Base-by-base conservation (phyloP, 306 rosid genomes). In the Aeschynomene evenia region DNA sequence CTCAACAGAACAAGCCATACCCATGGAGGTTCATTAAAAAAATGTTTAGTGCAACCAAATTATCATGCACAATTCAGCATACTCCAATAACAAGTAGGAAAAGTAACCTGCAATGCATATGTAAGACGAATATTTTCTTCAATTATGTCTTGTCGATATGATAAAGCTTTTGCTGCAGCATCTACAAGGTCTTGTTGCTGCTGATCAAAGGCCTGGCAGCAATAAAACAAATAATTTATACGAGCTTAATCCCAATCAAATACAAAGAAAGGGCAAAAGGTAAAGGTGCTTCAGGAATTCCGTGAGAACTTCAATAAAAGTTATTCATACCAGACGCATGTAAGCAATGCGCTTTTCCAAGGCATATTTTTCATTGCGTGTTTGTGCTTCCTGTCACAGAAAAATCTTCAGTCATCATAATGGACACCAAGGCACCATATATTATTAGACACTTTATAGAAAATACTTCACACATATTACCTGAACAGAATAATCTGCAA, bases 81-180 rank as follows among this genome's bases (percentile, higher is more conserved):
- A 26, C 33, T 42, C 67, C 76, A 39, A 51, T 18, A 52, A 68
- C 19, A 58, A 16, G 45, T 10, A 26, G 26, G 34, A 34, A 61
- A 72, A 64, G 15, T 42, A 59, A 84, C 89, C 89, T 82, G 89
- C 64, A 85, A 61, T 39, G 83, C 86, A 70, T 90, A 90, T 9
- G 91, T 80, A 20, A 90, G 97, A 37, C 95, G 96, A 72, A 95
- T 91, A 68, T 95, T 95, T 84, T 95, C 99, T 80, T 95, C 99
- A 33, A 95, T 87, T 74, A 95, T 86, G 74, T 95, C 99, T 49
- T 95, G 99, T 56, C 99, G 86, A 52, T 85, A 85, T 19, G 86
- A 82, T 68, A 85, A 59, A 65, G 89, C 86, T 83, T 85, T 85
- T 34, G 86, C 79, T 49, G 89, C 86, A 2, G 89, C 89, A 73